Base-by-base conservation (phyloP, 1,139 yeast genomes). In the Lodderomyces jiufengensis region DNA sequence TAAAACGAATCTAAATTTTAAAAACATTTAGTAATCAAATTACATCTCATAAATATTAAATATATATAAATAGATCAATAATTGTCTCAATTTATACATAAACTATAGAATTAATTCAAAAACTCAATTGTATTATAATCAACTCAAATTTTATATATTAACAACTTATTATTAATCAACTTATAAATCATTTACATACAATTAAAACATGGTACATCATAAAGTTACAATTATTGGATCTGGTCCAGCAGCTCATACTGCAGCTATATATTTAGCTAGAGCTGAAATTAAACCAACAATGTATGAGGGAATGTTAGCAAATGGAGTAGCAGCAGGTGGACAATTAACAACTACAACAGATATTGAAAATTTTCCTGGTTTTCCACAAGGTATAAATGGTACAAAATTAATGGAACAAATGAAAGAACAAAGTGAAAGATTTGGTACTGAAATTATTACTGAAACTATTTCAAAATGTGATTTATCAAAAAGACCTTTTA, bases 221-320 rank as follows among this genome's bases (percentile, higher is more conserved):
- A 78, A 73, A 66, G 96, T 88, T 46, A 87, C 95, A 36, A 87
- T 90, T 54, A 83, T 90, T 47, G 97, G 97, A 33, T 90, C 97
- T 36, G 98, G 98, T 51, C 98, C 98, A 38, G 98, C 98, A 43
- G 98, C 97, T 39, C 97, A 92, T 73, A 92, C 98, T 32, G 98
- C 98, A 35, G 98, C 98, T 50, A 86, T 92, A 62, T 92, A 92
- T 65, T 73, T 92, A 43, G 82, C 97, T 23, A 81, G 98, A 64
- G 98, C 98, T 27, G 98, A 92, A 70, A 80, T 88, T 59, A 82
- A 84, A 66, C 97, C 98, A 25, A 82, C 87, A 26, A 63, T 92
- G 51, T 92, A 86, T 66, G 98, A 92, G 68, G 98, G 98, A 52
- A 73, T 92, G 83, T 69, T 92, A 60, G 98, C 98, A 46, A 92